phyloP scores from a whole-genome alignment of 2,329 filamentous ascomycete genomes.

The Pseudocercospora cruenta region DNA sequence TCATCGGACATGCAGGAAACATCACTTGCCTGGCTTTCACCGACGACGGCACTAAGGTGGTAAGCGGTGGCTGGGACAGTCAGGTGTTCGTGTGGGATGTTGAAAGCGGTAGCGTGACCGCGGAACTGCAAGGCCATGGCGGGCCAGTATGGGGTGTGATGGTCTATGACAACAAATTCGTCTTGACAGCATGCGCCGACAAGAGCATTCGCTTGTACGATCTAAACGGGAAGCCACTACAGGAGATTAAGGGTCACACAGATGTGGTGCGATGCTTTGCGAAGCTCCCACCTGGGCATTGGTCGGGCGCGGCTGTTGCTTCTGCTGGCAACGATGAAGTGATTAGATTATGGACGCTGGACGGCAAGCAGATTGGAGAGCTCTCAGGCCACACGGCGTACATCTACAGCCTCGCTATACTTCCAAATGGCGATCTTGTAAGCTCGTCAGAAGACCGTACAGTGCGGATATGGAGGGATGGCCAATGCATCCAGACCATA shows the following conservation, averaged over 20 bases:
- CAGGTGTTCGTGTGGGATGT: slow-evolving; percentile 85
- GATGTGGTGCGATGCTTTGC: slow-evolving; percentile 90
- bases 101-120: slow-evolving; percentile 79
- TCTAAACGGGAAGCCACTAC: slow-evolving; percentile 63
- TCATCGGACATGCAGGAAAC: slow-evolving; percentile 85
- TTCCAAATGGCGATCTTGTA: slow-evolving; percentile 84
- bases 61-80: slow-evolving; percentile 93
- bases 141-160: slow-evolving; percentile 91
- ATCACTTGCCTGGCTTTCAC: slow-evolving; percentile 84
- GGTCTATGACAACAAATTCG: slow-evolving; percentile 74
- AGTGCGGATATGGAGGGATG: slow-evolving; percentile 81
- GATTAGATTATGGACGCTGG: slow-evolving; percentile 82
- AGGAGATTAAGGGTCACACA: slow-evolving; percentile 69
- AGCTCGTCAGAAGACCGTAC: slow-evolving; percentile 96
- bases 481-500: slow-evolving; percentile 88
- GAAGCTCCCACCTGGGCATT: slow-evolving; percentile 73
- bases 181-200: slow-evolving; percentile 85
- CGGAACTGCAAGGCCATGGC: slow-evolving; percentile 74
- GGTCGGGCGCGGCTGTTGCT: slow-evolving; percentile 87
- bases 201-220: slow-evolving; percentile 85
- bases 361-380: slow-evolving; percentile 74
- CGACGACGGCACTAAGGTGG: slow-evolving; percentile 70
- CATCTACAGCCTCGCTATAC: slow-evolving; percentile 79
- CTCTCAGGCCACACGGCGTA: slow-evolving; percentile 91
- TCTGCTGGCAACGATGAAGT: slow-evolving; percentile 92